phyloP scores from a whole-genome alignment of 1,139 yeast species.

The Taiozyma sp. region DNA sequence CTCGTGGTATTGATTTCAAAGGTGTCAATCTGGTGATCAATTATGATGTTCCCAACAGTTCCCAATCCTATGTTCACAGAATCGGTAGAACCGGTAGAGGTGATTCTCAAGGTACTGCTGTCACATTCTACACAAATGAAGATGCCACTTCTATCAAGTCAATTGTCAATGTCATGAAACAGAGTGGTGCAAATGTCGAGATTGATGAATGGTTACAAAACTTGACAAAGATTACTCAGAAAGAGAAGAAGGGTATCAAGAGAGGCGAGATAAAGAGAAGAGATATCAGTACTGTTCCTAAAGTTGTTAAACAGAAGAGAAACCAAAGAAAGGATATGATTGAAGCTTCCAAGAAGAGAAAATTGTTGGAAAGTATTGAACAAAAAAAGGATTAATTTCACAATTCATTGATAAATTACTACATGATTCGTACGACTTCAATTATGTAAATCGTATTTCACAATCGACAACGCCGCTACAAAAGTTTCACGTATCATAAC shows the following conservation, averaged over 20 bases:
- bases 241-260: constrained; percentile 60
- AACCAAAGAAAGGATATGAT: constrained; percentile 67
- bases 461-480: background rate
- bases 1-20: constrained; percentile 96
- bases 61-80: constrained; percentile 95
- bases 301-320: constrained; percentile 57
- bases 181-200: constrained; percentile 59
- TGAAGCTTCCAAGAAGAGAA: constrained; percentile 69
- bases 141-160: constrained; percentile 75
- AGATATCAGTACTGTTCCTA: constrained; percentile 84
- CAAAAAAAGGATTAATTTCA: background rate
- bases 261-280: constrained; percentile 58
- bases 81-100: constrained; percentile 99
- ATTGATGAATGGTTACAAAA: constrained; percentile 79
- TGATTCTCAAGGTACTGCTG: constrained; percentile 78
- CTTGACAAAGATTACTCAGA: constrained; percentile 61
- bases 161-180: constrained; percentile 90
- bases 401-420: too few species aligned
- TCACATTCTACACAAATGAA: constrained; percentile 90
- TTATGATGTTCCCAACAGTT: constrained; percentile 91
- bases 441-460: background rate
- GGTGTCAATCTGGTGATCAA: constrained; percentile 93
- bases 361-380: constrained; percentile 4
- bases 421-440: background rate
- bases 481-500: background rate